Evolutionary conservation across 2,329 filamentous ascomycete species (phyloP), one percentile per base, ranked within the genome.

Genomic region (Diaporthe batatas): DNA sequence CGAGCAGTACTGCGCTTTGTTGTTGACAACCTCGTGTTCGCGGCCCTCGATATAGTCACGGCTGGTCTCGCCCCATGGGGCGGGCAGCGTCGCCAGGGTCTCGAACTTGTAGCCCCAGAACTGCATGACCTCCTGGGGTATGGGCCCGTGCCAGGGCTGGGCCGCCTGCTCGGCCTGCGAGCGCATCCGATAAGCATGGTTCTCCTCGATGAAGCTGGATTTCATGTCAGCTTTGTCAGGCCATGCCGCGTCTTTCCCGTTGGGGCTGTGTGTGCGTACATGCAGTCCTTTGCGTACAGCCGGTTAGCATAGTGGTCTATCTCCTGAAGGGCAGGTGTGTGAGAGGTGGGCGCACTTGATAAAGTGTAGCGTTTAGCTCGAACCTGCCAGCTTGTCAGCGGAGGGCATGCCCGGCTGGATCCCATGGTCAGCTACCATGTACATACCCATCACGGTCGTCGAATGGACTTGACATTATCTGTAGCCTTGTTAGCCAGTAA

Each of bases 71-170:
- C 88, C 91, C 91, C 95, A 98, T 0, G 92, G 89, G 2, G 87
- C 84, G 2, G 94, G 91, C 5, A 98, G 84, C 2, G 96, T 91
- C 8, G 92, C 91, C 1, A 99, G 83, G 0, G 94, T 93, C 82
- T 99, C 96, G 78, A 99, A 99, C 81, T 99, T 99, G 85, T 99
- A 99, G 47, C 96, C 96, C 96, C 96, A 98, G 79, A 92, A 99
- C 65, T 92, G 91, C 95, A 98, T 98, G 75, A 95, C 86, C 72
- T 96, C 93, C 67, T 93, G 91, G 0, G 93, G 89, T 53, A 84
- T 82, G 36, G 80, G 82, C n/a, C 80, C 79, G 32, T 75, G 76
- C 75, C 76, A 78, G 11, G 79, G 57, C 84, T 78, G 88, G 83
- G 74, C 86, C 83, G 73, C 86, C 81, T 95, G 92, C 42, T 86